phyloP scores from a whole-genome alignment of 148 eudicot species.

The Vaccinium corymbosum region DNA sequence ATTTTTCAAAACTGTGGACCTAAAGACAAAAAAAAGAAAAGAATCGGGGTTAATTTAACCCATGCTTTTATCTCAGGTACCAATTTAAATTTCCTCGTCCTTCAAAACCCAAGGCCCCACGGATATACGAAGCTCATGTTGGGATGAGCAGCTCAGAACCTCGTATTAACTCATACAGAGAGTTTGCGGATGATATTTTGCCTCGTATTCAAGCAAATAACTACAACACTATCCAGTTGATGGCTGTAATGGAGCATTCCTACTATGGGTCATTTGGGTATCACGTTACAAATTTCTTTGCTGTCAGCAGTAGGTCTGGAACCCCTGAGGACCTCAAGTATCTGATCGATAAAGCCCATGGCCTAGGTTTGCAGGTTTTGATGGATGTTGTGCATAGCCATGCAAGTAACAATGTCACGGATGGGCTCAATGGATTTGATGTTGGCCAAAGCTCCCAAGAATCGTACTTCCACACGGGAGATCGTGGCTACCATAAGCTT shows the following conservation, averaged over 20 bases:
- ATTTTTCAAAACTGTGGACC: not conserved
- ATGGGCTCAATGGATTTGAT: conserved; percentile 93
- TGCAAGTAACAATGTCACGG: conserved; percentile 84
- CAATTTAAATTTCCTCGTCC: conserved; percentile 79
- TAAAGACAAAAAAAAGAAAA: not conserved
- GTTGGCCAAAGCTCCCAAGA: conserved; percentile 91
- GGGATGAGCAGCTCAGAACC: conserved; percentile 98
- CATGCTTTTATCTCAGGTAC: conserved; percentile 46
- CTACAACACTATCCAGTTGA: conserved; percentile 90
- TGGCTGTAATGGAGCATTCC: conserved; percentile 99
- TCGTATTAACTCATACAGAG: conserved; percentile 79
- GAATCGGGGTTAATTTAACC: conserved; percentile 14
- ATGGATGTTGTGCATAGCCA: conserved; percentile 98
- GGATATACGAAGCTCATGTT: conserved; percentile 96
- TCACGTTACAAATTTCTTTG: conserved; percentile 94
- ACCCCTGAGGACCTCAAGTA: conserved; percentile 94
- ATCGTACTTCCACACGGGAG: conserved; percentile 86
- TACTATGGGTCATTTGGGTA: conserved; percentile 95
- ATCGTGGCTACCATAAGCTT: conserved; percentile 75
- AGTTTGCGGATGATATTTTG: conserved; percentile 88
- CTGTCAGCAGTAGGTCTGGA: conserved; percentile 94
- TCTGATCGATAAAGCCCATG: conserved; percentile 91
- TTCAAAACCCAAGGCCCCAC: conserved; percentile 68
- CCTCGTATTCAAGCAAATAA: conserved; percentile 90
- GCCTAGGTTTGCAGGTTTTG: conserved; percentile 81